These are phyloP conservation scores for Lepidium aucheri DNA, from an alignment of 345 rosid genomes.

Conservation along the genomic window DNA sequence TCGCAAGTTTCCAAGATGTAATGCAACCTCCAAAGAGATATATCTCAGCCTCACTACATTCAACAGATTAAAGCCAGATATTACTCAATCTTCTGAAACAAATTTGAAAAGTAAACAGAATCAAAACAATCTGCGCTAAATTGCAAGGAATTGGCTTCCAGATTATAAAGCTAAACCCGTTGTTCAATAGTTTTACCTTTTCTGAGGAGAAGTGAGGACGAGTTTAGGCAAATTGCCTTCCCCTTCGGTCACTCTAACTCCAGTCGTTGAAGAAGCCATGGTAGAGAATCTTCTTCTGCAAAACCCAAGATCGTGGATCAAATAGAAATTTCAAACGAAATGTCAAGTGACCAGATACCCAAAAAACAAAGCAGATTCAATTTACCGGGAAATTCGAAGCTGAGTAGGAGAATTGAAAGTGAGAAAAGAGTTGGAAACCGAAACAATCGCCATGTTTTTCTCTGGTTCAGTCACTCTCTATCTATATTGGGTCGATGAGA, in stretches of 20 bases:
- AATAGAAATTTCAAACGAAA: background rate
- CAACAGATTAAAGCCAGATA: background rate
- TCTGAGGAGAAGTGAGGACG: constrained; percentile 64
- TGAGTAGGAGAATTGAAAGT: constrained; percentile 25
- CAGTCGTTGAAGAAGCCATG: constrained; percentile 48
- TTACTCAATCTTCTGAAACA: background rate
- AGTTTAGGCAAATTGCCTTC: constrained; percentile 81
- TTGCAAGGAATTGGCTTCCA: background rate
- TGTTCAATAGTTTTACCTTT: constrained; percentile 43
- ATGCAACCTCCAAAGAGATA: constrained; percentile 84
- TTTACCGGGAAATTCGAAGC: constrained; percentile 50
- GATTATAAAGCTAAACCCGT: background rate
- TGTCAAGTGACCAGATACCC: background rate
- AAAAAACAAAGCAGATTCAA: background rate
- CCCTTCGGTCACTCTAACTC: constrained; percentile 69
- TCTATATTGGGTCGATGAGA: background rate
- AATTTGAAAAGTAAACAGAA: background rate
- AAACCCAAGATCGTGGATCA: background rate
- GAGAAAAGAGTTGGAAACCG: constrained; percentile 39
- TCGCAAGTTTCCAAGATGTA: constrained; percentile 78
- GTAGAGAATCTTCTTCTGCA: constrained; percentile 41
- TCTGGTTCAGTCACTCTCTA: constrained; percentile 12
- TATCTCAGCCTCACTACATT: constrained; percentile 79
- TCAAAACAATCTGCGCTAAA: background rate
- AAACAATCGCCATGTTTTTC: constrained; percentile 48